Evolutionary conservation across 306 rosid species (phyloP), one percentile per base, ranked within the genome.

Genomic region (Nissolia schottii): DNA sequence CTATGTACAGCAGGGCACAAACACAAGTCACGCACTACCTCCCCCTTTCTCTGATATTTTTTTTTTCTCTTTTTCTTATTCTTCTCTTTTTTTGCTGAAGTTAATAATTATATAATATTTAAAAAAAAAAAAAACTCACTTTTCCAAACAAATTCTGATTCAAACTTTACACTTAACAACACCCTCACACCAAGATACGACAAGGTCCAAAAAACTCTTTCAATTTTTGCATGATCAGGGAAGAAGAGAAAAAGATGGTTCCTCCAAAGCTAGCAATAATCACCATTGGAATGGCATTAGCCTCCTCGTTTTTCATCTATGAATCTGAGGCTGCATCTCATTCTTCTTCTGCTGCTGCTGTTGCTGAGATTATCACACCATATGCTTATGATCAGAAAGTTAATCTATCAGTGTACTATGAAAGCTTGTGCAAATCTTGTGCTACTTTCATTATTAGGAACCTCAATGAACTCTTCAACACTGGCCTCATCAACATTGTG

Each of bases 351-450:
- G 57, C 5, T 64, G 35, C 11, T 50, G 38, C 2, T 18, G 63
- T 19, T 18, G 60, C 22, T 62, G 10, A 43, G 51, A 32, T 25
- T 38, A n/a, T n/a, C n/a, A 5, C 69, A 22, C 22, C 76, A 25
- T 0, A 37, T n/a, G 60, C 37, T 53, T 6, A 74, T 59, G 53
- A n/a, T n/a, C n/a, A 79, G 57, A 85, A 89, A 80, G 84, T 89
- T 28, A 85, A 86, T 66, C 60, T 87, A 10, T 74, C 92, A 19
- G 60, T 89, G 16, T 87, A 89, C 66, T 87, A 81, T 19, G 87
- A 83, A 16, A 71, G 88, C 38, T 35, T 87, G 7, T 48, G 58
- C 66, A 53, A 63, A 56, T 5, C 37, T 61, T 77, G 82, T 56
- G 81, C 87, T 0, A 13, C 41, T 46, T 85, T 87, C 86, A 83